Conservation (phyloP, 1,284 basidiomycete species). For the Malassezia restricta region DNA sequence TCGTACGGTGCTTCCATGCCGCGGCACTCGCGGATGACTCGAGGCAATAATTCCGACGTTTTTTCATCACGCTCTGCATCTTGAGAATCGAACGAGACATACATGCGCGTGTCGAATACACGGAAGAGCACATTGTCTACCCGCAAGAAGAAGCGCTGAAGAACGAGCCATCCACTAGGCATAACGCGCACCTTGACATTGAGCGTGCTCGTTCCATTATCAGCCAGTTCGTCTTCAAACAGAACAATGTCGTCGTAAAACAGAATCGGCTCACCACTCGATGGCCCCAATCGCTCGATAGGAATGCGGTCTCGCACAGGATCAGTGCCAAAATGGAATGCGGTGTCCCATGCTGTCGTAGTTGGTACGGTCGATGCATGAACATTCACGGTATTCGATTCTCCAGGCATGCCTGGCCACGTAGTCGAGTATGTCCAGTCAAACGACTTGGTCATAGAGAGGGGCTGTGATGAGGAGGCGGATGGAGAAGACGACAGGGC, state of each 20-base stretch:
- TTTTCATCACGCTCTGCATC: background rate
- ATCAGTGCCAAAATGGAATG: constrained; percentile 25
- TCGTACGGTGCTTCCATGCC: constrained; percentile 85
- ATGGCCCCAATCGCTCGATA: constrained; percentile 32
- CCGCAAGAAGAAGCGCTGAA: constrained; percentile 79
- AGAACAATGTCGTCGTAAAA: constrained; percentile 45
- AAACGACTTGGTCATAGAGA: constrained; percentile 50
- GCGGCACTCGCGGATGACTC: constrained; percentile 65
- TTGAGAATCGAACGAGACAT: constrained; percentile 59
- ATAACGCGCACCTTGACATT: constrained; percentile 64
- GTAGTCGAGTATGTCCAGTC: constrained; percentile 97
- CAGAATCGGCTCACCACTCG: constrained; percentile 38
- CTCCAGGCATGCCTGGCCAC: constrained; percentile 58
- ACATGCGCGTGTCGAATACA: constrained; percentile 76
- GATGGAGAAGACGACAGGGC: background rate
- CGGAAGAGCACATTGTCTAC: constrained; percentile 93
- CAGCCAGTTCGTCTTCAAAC: constrained; percentile 44
- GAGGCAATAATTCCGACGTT: constrained; percentile 14
- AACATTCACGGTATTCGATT: background rate
- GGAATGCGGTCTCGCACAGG: constrained; percentile 38
- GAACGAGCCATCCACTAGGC: constrained; percentile 86
- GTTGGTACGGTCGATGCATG: background rate
- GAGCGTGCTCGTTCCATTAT: constrained; percentile 40
- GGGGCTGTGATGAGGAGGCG: background rate
- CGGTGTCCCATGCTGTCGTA: background rate